These are phyloP conservation scores for Eimeria maxima DNA, from an alignment of 169 alveolate species.

Conservation along the genomic window DNA sequence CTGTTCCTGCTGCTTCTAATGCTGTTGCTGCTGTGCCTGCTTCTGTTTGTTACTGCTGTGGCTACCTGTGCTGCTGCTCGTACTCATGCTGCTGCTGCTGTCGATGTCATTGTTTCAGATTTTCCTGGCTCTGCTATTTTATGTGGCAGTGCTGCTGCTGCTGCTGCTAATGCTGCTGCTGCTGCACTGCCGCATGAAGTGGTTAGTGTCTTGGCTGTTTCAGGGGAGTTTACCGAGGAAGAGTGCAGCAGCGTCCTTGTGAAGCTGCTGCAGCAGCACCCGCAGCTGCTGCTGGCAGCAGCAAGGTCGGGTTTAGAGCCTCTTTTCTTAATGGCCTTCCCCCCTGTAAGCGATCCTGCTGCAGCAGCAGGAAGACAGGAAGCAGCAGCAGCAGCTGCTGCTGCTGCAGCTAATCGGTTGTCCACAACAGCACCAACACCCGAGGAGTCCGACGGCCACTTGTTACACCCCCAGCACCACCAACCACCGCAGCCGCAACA, in stretches of 20 bases:
- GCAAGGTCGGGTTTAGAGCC: constrained; percentile 59
- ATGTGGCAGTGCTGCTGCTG: not conserved
- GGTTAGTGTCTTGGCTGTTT: not conserved
- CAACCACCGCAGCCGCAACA: constrained; percentile 2
- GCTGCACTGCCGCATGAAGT: not conserved
- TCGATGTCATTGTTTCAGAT: too few species aligned
- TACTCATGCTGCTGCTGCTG: too few species aligned
- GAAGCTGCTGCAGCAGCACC: constrained; percentile 51
- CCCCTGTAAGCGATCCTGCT: not conserved
- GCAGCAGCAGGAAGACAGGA: not conserved
- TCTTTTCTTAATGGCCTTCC: constrained; percentile 18
- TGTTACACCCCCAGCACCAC: too few species aligned
- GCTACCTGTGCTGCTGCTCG: too few species aligned
- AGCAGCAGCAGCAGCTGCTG: not conserved
- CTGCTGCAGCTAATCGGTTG: constrained; percentile 39
- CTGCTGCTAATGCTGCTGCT: constrained; percentile 21
- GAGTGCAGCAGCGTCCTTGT: constrained; percentile 27
- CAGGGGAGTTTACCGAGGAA: not conserved
- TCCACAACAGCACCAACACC: too few species aligned
- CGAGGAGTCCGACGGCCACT: too few species aligned
- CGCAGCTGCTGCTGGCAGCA: constrained; percentile 1
- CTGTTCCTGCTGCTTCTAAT: not conserved
- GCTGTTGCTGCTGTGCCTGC: constrained; percentile 19
- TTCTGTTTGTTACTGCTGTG: not conserved
- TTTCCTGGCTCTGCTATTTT: too few species aligned